These are phyloP conservation scores for Laetiporus sulphureus DNA, from an alignment of 1,284 basidiomycete genomes.

Conservation along the genomic window DNA sequence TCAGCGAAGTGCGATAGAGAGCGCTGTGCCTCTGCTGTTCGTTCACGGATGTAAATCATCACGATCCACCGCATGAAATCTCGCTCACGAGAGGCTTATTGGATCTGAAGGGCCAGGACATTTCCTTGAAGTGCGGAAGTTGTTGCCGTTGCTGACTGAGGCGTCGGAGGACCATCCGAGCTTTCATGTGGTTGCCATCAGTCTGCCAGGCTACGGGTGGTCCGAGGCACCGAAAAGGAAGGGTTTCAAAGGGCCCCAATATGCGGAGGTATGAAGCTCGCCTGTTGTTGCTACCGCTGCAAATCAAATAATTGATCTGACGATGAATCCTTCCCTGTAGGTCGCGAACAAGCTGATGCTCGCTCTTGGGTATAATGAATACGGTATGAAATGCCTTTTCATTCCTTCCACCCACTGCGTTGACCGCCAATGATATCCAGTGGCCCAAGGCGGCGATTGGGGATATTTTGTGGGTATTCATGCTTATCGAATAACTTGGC, in stretches of 20 bases:
- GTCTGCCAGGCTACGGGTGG: conserved; percentile 52
- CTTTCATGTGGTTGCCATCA: conserved; percentile 51
- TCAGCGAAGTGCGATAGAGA: too few species aligned
- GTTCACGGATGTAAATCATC: too few species aligned
- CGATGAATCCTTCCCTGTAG: neutral
- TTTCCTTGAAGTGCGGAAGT: conserved; percentile 49
- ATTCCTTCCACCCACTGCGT: neutral
- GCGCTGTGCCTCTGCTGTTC: too few species aligned
- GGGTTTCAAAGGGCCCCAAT: conserved; percentile 27
- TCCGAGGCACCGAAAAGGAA: conserved; percentile 36
- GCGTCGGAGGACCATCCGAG: conserved; percentile 38
- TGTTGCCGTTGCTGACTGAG: conserved; percentile 42
- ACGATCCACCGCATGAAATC: too few species aligned
- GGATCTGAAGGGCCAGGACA: conserved; percentile 50
- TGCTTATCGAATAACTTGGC: neutral
- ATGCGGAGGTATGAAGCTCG: conserved; percentile 22
- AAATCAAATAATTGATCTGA: neutral
- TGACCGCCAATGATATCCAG: conserved; percentile 1
- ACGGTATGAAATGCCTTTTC: conserved; percentile 10
- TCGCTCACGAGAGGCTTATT: too few species aligned
- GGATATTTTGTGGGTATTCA: conserved; percentile 4
- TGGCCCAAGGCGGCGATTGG: conserved; percentile 10
- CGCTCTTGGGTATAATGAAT: conserved; percentile 22
- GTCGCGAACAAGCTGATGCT: conserved; percentile 6
- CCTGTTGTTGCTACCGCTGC: too few species aligned